Conservation (phyloP, 257 asterid genomes). For the Solanum chilense region DNA sequence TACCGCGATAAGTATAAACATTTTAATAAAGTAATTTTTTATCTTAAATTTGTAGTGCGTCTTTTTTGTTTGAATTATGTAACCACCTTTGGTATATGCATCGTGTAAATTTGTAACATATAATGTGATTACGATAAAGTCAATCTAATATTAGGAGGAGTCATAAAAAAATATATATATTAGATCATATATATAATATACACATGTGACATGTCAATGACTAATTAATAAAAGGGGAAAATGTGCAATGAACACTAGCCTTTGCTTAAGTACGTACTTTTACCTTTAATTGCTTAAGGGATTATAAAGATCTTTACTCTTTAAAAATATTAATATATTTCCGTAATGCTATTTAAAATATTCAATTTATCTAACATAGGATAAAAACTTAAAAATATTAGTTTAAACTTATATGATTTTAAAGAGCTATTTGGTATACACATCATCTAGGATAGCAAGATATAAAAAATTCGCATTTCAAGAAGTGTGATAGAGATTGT, state of each 20-base stretch:
- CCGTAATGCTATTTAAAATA: background rate
- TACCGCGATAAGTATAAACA: background rate
- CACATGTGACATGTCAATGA: background rate
- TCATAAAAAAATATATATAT: background rate
- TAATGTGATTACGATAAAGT: background rate
- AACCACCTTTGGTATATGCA: background rate
- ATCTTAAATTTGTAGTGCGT: background rate
- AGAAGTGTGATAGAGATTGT: background rate
- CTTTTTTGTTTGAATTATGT: background rate
- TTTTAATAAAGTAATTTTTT: background rate
- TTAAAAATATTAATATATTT: background rate
- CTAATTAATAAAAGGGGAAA: background rate
- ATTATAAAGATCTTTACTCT: background rate
- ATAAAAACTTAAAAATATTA: background rate
- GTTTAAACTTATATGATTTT: background rate
- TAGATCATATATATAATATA: background rate
- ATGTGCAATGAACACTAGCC: background rate
- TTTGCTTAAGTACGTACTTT: background rate
- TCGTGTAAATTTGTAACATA: background rate
- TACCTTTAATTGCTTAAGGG: background rate
- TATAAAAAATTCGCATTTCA: background rate
- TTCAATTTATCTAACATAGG: too few species aligned
- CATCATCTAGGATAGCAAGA: background rate
- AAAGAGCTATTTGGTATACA: background rate
- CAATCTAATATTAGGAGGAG: background rate